Conservation (phyloP, 1,139 yeast genomes). For the Blastobotrys buckinghamii region DNA sequence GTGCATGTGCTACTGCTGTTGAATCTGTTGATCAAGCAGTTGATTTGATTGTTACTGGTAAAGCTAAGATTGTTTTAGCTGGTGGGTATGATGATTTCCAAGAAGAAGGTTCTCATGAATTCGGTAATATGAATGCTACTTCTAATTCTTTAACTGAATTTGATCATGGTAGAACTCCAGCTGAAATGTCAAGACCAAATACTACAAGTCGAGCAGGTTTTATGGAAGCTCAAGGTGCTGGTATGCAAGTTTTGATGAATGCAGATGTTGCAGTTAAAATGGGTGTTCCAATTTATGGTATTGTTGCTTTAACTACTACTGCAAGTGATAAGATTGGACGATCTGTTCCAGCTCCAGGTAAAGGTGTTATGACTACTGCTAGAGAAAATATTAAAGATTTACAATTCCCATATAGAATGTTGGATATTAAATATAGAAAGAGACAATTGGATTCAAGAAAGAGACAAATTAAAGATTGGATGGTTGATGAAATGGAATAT, state of each 20-base stretch:
- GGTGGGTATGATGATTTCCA: slow-evolving; percentile 99
- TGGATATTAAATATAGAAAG: slow-evolving; percentile 89
- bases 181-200: slow-evolving; percentile 98
- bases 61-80: slow-evolving; percentile 92
- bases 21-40: slow-evolving; percentile 96
- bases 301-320: slow-evolving; percentile 89
- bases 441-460: slow-evolving; percentile 83
- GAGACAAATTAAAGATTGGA: slow-evolving; percentile 75
- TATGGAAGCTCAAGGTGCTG: slow-evolving; percentile 99
- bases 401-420: slow-evolving; percentile 73
- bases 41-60: slow-evolving; percentile 86
- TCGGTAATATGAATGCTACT: slow-evolving; percentile 98
- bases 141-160: slow-evolving; percentile 81
- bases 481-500: slow-evolving; percentile 69
- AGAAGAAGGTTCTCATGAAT: slow-evolving; percentile 97
- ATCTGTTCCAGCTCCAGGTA: slow-evolving; percentile 99
- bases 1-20: slow-evolving; percentile 98
- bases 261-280: slow-evolving; percentile 89
- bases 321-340: slow-evolving; percentile 98
- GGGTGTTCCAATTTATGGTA: slow-evolving; percentile 99
- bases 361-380: slow-evolving; percentile 97
- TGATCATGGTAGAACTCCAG: slow-evolving; percentile 95
- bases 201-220: slow-evolving; percentile 95
- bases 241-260: slow-evolving; percentile 94
- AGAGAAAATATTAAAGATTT: slow-evolving; percentile 83